Base-by-base conservation (phyloP, 495 filamentous ascomycete species). In the Lentithecium fluviatile region DNA sequence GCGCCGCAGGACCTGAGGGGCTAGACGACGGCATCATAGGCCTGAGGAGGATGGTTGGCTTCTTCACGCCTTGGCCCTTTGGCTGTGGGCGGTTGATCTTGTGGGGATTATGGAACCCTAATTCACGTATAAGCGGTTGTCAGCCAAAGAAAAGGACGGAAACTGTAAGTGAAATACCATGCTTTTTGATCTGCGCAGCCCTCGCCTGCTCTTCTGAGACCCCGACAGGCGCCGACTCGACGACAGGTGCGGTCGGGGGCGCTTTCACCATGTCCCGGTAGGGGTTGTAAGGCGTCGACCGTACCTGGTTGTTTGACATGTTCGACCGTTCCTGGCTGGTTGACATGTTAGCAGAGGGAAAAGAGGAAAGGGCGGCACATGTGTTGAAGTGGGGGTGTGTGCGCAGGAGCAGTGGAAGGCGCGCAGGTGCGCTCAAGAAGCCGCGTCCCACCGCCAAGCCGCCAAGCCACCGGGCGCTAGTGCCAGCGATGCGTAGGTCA, bases 71-170 rank as follows among this genome's bases (percentile, higher is more conserved):
- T 23, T 7, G 17, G 26, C 26, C 45, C 34, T 58, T 58, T 8
- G 56, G 45, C 17, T 50, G 26, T 8, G 56, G 56, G 19, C 56
- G 56, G 10, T 50, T 58, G 26, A 58, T 58, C 1, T 7, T 1
- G 19, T 50, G 26, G 10, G 56, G 56, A 17, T 43, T 49, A 23
- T 40, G 37, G 26, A 40, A 43, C 6, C 40, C 46, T 26, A 13
- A 34, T 17, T 23, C 1, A 36, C 15, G 26, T 23, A 48, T 48
- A 20, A 57, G 54, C 23, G 20, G 43, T 19, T n/a, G 29, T 32
- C 17, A 21, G 45, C 34, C 38, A n/a, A 45, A 45, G 20, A 13
- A 13, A 58, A 1, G 20, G n/a, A 1, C 32, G 15, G 13, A 1
- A 32, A 21, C 2, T 21, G 26, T 42, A 4, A 32, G 8, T 26